Conservation (phyloP, 139 green algal genomes). For the Chlamydomonas applanata region DNA sequence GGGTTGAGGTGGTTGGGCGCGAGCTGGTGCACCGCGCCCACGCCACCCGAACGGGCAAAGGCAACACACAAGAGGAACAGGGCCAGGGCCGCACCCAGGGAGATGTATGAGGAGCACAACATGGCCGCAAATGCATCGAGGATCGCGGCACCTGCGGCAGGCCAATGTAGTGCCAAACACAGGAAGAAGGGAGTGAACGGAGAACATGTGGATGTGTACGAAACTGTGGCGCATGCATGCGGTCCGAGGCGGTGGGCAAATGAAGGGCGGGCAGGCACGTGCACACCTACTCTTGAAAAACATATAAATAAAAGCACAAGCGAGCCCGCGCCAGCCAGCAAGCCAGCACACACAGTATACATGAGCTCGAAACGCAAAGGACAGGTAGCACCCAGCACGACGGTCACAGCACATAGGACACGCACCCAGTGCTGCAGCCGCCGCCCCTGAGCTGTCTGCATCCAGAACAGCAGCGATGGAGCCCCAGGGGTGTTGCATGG, state of each 20-base stretch:
- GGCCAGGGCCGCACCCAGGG: background rate
- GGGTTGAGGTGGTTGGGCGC: too few species aligned
- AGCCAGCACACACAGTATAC: too few species aligned
- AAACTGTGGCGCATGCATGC: too few species aligned
- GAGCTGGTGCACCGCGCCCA: slow-evolving; percentile 40
- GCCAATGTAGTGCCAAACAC: too few species aligned
- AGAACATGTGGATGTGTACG: too few species aligned
- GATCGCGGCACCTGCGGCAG: slow-evolving; percentile 5
- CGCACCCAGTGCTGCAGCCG: slow-evolving; percentile 18
- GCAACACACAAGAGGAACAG: slow-evolving; percentile 48
- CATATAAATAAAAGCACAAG: too few species aligned
- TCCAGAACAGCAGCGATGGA: slow-evolving; percentile 43
- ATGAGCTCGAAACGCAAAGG: background rate
- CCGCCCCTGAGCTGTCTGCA: slow-evolving; percentile 21
- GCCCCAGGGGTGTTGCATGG: slow-evolving; percentile 2
- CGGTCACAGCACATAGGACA: background rate
- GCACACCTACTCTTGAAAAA: too few species aligned
- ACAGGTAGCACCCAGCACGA: background rate
- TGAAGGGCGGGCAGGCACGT: too few species aligned
- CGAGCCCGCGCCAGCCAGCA: too few species aligned
- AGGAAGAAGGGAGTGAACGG: too few species aligned
- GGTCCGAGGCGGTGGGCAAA: too few species aligned
- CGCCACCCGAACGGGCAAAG: slow-evolving; percentile 57
- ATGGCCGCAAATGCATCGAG: background rate
- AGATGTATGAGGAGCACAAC: slow-evolving; percentile 2